These are phyloP conservation scores for Nemania sp. DNA, from an alignment of 2,329 filamentous ascomycete species.

Conservation along the genomic window DNA sequence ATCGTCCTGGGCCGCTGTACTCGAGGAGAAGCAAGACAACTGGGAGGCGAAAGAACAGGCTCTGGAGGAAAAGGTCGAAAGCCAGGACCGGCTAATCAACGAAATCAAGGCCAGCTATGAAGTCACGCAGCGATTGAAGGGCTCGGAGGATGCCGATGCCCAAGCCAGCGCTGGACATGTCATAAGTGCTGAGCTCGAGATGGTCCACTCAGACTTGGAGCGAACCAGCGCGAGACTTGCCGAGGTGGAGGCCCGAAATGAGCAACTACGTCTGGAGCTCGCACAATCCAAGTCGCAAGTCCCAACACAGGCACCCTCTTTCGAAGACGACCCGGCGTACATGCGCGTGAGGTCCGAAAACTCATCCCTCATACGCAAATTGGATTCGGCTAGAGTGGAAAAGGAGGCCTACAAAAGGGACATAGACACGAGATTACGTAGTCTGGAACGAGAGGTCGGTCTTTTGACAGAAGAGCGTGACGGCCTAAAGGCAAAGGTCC, in stretches of 20 bases:
- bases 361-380: constrained; percentile 83
- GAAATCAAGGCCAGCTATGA: constrained; percentile 98
- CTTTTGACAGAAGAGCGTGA: constrained; percentile 82
- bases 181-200: constrained; percentile 88
- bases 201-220: constrained; percentile 89
- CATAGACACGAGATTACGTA: constrained; percentile 74
- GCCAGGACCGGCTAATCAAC: constrained; percentile 86
- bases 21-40: constrained; percentile 93
- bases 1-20: constrained; percentile 82
- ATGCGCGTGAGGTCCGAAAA: constrained; percentile 92
- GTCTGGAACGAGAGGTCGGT: constrained; percentile 77
- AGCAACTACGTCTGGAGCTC: constrained; percentile 87
- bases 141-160: constrained; percentile 65
- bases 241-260: constrained; percentile 91
- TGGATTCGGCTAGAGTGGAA: constrained; percentile 83
- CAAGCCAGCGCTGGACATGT: constrained; percentile 66
- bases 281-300: constrained; percentile 83
- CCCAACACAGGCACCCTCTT: constrained; percentile 61
- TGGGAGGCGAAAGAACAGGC: constrained; percentile 93
- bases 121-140: constrained; percentile 86
- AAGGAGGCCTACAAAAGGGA: constrained; percentile 79
- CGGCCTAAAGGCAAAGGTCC: constrained; percentile 75
- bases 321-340: constrained; percentile 89
- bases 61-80: constrained; percentile 91
- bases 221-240: constrained; percentile 84